Base-by-base conservation (phyloP, 2,329 filamentous ascomycete genomes). In the Sclerotinia glacialis region DNA sequence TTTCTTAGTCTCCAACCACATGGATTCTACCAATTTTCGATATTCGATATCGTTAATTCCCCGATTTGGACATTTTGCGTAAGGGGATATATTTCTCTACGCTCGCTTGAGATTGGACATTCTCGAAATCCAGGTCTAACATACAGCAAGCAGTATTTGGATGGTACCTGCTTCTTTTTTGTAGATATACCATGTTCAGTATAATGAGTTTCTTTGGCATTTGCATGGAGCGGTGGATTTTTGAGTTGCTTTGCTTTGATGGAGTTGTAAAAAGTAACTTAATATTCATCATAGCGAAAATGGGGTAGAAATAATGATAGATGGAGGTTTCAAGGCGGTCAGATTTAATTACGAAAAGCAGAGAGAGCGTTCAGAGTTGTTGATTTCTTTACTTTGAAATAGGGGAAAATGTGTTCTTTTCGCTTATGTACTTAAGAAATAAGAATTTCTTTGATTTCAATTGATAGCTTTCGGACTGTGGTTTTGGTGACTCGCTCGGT, bases 161-260 rank as follows among this genome's bases (percentile, higher is more conserved):
- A 66, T 66, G 55, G 26, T 37, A 46, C 55, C 47, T 66, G 26
- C 64, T 54, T 63, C 8, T 66, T 23, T 65, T 61, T 66, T 66
- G 64, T 66, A 61, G 64, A 66, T 66, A 66, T 66, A 61, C 14
- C 14, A 40, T 66, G 64, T 66, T 66, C 55, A 53, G 47, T 50
- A 66, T 66, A 54, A 47, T 61, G 44, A 61, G 28, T 61, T 65
- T 61, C 31, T 52, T 61, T 61, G 47, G 64, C 12, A 61, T 66
- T 61, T 49, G 16, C 44, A 61, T 61, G 37, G 47, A 46, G 55
- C 14, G 58, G 64, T 61, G n/a, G 21, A 61, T 14, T 28, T 16
- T 49, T 28, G 55, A 60, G 23, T 50, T 28, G 44, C 47, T 31
- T 42, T 31, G 34, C 26, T 31, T 40, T 61, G 55, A 46, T 44